Evolutionary conservation across 257 asterid genomes (phyloP), one percentile per base, ranked within the genome.

Genomic region (Solanum microdontum): DNA sequence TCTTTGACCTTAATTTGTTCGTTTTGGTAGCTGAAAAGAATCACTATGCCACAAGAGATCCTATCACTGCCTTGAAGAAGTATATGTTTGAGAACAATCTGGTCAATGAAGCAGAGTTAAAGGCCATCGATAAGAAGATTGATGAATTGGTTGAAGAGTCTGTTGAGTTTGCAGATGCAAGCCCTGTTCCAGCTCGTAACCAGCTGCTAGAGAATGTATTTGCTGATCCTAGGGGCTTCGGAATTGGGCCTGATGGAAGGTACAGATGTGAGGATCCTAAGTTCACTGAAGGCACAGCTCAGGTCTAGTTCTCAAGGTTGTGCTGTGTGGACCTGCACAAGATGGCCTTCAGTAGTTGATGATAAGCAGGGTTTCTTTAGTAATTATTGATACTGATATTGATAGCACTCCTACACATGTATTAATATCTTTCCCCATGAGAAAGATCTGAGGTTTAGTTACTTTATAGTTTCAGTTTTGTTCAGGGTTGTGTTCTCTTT

Each of bases 211-310:
- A 95, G 91, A 97, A 97, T 66, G 99, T 97, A 15, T 97, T 97
- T 85, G 99, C 98, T 36, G 98, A 97, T 89, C 99, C 99, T 3
- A 92, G 92, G 89, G 98, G 99, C 26, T 97, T 97, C 19, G 98
- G 98, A 13, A 97, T 95, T 70, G 98, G 98, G 79, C 98, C 99
- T 14, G 98, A 95, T 87, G 99, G 99, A 21, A 94, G 89, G 92
- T 97, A 97, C 95, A 93, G 98, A 92, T 97, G 99, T 74, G 98
- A 95, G 95, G 98, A 97, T 84, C 99, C 99, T 62, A 95, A 97
- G 90, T 97, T 97, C 90, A 97, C 99, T 4, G 93, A 97, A 89
- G 99, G 99, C 89, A 95, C 98, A 86, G 98, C 98, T 43, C 99
- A 93, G 89, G 97, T 96, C 87, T 95, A 92, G 90, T 77, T 55